phyloP scores from a whole-genome alignment of 352 stramenopile species.

The Albugo laibachii region DNA sequence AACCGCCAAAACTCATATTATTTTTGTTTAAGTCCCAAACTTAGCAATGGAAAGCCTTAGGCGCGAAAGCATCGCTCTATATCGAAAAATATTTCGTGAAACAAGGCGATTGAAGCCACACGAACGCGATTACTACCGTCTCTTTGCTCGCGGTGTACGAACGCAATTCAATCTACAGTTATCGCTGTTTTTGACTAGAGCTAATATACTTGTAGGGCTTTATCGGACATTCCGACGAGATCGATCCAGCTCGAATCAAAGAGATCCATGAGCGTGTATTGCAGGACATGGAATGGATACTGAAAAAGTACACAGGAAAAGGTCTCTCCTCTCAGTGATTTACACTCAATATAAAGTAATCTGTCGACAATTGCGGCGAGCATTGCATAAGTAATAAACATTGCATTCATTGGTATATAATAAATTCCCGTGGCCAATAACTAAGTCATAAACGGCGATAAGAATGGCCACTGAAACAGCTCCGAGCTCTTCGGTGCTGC shows the following conservation, averaged over 20 bases:
- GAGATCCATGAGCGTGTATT: conserved; percentile 14
- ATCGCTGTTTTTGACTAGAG: not conserved
- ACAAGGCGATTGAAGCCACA: conserved; percentile 19
- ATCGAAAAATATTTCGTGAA: conserved; percentile 20
- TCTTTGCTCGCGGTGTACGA: conserved; percentile 19
- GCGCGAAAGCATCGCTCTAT: conserved; percentile 8
- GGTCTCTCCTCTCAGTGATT: not conserved
- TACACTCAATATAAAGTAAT: too few relatives aligned
- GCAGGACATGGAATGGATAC: conserved; percentile 27
- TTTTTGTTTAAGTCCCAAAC: too few relatives aligned
- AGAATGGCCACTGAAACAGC: too few relatives aligned
- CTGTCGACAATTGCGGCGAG: too few relatives aligned
- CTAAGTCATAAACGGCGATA: too few relatives aligned
- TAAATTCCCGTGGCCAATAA: too few relatives aligned
- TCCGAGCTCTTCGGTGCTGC: too few relatives aligned
- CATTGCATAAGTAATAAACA: too few relatives aligned
- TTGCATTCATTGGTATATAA: too few relatives aligned
- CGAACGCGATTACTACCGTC: conserved; percentile 21
- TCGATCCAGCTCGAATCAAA: conserved; percentile 15
- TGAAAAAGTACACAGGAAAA: conserved; percentile 16
- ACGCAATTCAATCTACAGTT: too few relatives aligned
- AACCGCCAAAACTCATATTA: too few relatives aligned
- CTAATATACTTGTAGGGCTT: conserved; percentile 12
- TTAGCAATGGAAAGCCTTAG: too few relatives aligned
- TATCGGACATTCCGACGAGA: conserved; percentile 14